Base-by-base conservation (phyloP, 345 rosid species). In the Psidium guajava region DNA sequence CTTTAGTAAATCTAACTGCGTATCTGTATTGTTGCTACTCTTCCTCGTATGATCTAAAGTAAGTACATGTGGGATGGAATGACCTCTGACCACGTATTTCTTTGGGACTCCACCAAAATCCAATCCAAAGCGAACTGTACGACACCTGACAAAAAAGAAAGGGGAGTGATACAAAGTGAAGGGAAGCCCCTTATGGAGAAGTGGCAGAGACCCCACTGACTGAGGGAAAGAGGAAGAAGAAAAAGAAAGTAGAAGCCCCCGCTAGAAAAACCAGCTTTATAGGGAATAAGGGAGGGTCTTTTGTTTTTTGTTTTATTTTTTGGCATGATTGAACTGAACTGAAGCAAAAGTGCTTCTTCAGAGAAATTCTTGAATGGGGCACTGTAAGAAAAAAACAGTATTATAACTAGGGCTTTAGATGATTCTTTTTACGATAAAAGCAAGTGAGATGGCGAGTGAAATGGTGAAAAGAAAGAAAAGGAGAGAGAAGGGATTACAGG, bases 241-340 rank as follows among this genome's bases (percentile, higher is more conserved):
- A 69, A 69, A 69, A 69, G 80, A 69, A 69, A 69, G 77, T 27
- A 51, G 85, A 42, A 84, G 47, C 24, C 47, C 24, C 77, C 42
- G 51, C 51, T 5, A 25, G 51, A 47, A 86, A 86, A 85, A 85
- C 56, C 91, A 91, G 92, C 93, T 92, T 93, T 93, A 88, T 86
- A 85, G 90, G 90, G 94, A 93, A 92, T 91, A 90, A 91, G 93
- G 89, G 85, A 88, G 87, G 64, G 85, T 56, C 80, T 18, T 69
- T 69, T 57, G 53, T 57, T 84, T 82, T 49, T 49, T 85, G 89
- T 36, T 36, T 11, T 50, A 11, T 50, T 50, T 50, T 80, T 44
- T 85, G 89, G 87, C 91, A 91, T 93, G 94, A 93, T 88, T 93
- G 91, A 93, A 88, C 88, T 89, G 51, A 82, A 87, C 75, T 86